phyloP scores from a whole-genome alignment of 2,329 filamentous ascomycete genomes.

The Paecilomyces sp. region DNA sequence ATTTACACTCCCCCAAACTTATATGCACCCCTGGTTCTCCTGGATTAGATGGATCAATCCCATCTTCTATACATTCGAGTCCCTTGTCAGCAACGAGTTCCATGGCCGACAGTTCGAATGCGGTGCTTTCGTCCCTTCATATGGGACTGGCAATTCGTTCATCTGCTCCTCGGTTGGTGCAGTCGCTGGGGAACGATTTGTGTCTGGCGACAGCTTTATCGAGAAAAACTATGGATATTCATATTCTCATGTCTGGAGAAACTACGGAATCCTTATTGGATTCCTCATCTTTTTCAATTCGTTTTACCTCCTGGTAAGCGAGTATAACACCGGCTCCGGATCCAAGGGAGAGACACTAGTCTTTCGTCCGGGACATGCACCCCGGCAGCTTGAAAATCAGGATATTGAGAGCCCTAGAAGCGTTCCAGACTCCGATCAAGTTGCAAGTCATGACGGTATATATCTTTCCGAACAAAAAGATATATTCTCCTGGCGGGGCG shows the following conservation, averaged over 20 bases:
- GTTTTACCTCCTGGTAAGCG: slow-evolving; percentile 57
- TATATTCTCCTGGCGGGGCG: slow-evolving; percentile 78
- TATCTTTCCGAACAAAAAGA: slow-evolving; percentile 62
- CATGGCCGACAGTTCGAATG: slow-evolving; percentile 50
- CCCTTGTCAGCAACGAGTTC: slow-evolving; percentile 80
- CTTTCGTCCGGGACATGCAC: slow-evolving; percentile 61
- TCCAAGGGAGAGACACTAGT: slow-evolving; percentile 72
- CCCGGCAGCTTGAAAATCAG: slow-evolving; percentile 19
- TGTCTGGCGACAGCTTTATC: slow-evolving; percentile 55
- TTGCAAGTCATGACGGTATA: slow-evolving; percentile 3
- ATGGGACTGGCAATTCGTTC: slow-evolving; percentile 35
- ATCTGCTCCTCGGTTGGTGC: slow-evolving; percentile 59
- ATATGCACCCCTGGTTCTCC: slow-evolving; percentile 73
- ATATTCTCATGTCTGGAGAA: slow-evolving; percentile 56
- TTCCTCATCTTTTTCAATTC: slow-evolving; percentile 57
- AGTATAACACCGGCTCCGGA: slow-evolving; percentile 57
- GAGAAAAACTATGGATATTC: slow-evolving; percentile 50
- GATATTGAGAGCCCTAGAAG: neutral
- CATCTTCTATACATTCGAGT: slow-evolving; percentile 72
- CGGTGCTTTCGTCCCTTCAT: slow-evolving; percentile 38
- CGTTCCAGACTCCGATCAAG: slow-evolving; percentile 24
- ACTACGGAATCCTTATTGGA: slow-evolving; percentile 61
- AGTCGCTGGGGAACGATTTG: slow-evolving; percentile 42
- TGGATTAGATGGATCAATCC: slow-evolving; percentile 82
- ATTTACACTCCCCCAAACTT: slow-evolving; percentile 34